phyloP scores from a whole-genome alignment of 495 filamentous ascomycete genomes.

The Acidiella bohemica region DNA sequence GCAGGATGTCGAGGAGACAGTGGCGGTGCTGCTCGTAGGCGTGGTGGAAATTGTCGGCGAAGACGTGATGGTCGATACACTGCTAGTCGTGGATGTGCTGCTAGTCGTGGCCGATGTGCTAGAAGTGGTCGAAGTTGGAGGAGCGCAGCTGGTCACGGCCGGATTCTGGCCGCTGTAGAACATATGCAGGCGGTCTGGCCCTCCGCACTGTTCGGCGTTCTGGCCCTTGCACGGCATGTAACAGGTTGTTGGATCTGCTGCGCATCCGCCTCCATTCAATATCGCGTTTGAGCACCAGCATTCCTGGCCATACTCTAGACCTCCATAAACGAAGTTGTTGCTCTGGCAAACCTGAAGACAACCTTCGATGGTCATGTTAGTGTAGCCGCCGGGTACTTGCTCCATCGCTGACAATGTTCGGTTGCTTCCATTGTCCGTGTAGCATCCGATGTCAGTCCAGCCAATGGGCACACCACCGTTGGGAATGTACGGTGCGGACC shows the following conservation, averaged over 20 bases:
- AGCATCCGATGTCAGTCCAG: background rate
- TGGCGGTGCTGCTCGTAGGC: background rate
- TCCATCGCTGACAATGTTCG: background rate
- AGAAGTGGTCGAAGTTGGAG: background rate
- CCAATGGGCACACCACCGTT: background rate
- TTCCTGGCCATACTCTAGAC: background rate
- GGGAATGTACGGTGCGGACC: background rate
- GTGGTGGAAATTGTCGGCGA: background rate
- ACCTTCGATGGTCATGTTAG: background rate
- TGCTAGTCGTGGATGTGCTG: background rate
- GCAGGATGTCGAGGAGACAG: background rate
- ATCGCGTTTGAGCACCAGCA: background rate
- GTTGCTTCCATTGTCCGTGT: background rate
- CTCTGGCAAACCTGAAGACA: background rate
- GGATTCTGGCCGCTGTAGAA: background rate
- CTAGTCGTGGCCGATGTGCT: background rate
- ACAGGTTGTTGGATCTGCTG: background rate
- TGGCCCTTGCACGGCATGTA: background rate
- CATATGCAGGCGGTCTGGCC: background rate
- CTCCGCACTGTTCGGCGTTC: background rate
- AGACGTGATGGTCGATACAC: background rate
- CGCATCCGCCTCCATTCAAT: background rate
- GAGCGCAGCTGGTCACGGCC: background rate
- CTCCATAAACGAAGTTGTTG: background rate
- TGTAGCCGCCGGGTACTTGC: background rate